These are phyloP conservation scores for Furcasterigmium sp. DNA, from an alignment of 2,329 filamentous ascomycete species.

Conservation along the genomic window DNA sequence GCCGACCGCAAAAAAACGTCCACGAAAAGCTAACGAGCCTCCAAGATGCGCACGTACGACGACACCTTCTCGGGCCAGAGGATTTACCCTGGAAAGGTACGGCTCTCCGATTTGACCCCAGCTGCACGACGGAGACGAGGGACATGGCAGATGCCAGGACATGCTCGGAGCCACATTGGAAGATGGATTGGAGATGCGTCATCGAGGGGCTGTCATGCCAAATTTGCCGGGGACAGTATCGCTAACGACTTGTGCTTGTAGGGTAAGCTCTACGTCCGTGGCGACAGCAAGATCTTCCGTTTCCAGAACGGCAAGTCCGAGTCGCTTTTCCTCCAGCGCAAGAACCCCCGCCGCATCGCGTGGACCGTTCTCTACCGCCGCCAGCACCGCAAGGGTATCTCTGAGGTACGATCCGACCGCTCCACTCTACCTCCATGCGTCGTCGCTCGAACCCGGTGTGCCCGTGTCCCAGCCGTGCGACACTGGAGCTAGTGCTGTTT, in stretches of 20 bases:
- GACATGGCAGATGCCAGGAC: background rate
- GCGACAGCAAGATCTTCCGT: conserved; percentile 99
- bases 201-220: background rate
- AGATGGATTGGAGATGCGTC: background rate
- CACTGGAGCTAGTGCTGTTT: too few relatives aligned
- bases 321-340: conserved; percentile 99
- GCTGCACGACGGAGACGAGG: conserved; percentile 4
- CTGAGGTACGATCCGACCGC: conserved; percentile 71
- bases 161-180: background rate
- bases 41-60: conserved; percentile 63
- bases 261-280: conserved; percentile 99
- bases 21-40: conserved; percentile 29
- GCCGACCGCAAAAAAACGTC: conserved; percentile 19
- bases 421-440: background rate
- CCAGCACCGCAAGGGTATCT: conserved; percentile 99
- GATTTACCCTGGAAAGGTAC: conserved; percentile 65
- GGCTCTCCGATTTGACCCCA: conserved; percentile 15
- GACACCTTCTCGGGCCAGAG: conserved; percentile 61
- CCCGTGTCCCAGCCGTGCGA: background rate
- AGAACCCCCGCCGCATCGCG: conserved; percentile 99
- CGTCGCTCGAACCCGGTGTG: background rate
- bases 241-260: conserved; percentile 39
- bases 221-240: background rate
- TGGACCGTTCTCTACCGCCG: conserved; percentile 98
- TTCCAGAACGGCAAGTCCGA: conserved; percentile 99